Base-by-base conservation (phyloP, 768 basidiomycete species). In the Galerina marginata region DNA sequence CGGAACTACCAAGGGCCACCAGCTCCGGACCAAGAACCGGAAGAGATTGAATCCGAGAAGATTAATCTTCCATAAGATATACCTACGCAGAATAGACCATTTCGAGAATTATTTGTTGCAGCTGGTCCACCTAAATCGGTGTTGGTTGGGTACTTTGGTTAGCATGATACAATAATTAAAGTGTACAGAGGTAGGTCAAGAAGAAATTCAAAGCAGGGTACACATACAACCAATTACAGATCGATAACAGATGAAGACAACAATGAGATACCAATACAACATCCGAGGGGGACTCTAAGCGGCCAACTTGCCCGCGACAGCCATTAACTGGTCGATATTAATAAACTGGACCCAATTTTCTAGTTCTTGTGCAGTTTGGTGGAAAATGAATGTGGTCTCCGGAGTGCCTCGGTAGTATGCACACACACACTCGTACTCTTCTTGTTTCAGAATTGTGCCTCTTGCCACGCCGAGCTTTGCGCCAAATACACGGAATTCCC, bases 401-500 rank as follows among this genome's bases (percentile, higher is more conserved):
- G 78, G 75, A 6, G 81, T 83, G 9, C 89, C 89, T 29, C 91
- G 80, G 77, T 88, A 93, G 73, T 91, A 92, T 2, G 91, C 91
- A 47, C 83, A 84, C 4, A 87, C 89, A 69, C 91, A 93, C 69
- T 91, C 87, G 67, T 93, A 93, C 46, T 80, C 74, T 72, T 93
- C 90, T 62, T 86, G 81, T 43, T 85, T 77, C 43, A 90, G 75
- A 25, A 80, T 66, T 12, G 83, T 82, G 37, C 79, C 74, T 7
- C 88, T 81, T 12, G 85, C 84, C 2, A 92, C 87, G 14, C 89
- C 90, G 14, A 93, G 81, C 55, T 85, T 84, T 12, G 89, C 85
- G 58, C 82, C 83, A 82, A 90, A 95, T 43, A 94, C 77, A 7
- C 93, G 84, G 74, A 95, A 93, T 71, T 95, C 93, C 93, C 93